Evolutionary conservation across 257 asterid species (phyloP), one percentile per base, ranked within the genome.

Genomic region (Ophiorrhiza pumila): DNA sequence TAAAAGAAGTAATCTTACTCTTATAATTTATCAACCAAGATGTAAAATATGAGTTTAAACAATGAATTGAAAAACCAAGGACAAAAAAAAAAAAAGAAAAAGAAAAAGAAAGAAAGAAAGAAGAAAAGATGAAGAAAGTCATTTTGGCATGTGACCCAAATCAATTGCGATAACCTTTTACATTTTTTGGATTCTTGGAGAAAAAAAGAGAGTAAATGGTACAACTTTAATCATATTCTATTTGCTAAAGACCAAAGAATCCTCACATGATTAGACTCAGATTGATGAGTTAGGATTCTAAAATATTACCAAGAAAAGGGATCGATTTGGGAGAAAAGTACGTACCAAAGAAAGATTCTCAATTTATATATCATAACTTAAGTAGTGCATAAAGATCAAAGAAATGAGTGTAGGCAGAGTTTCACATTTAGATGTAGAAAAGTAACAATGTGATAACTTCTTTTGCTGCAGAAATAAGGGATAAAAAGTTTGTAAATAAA

Each of bases 261-360:
- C 12, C 14, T 55, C 61, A 55, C 61, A 55, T 55, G 61, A 55
- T 55, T 55, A 55, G 61, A 23, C 23, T 55, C 61, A 55, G 34
- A 55, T 55, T 0, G 32, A 55, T 25, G 29, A 53, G 2, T 53
- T 53, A 23, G 10, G 61, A 15, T 23, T 55, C 17, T 55, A 55
- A 55, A 55, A 25, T 55, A 55, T 55, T 55, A 23, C 1, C 7
- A 50, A 17, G 23, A 32, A 17, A 49, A 20, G 42, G 34, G 23
- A 52, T 55, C 6, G 9, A 34, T 31, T 25, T 8, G 29, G 29
- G 22, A 68, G 32, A 61, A 52, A 35, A 22, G 32, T 34, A 34
- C 1, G 29, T 52, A n/a, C n/a, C n/a, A n/a, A 22, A 20, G 14
- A 68, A 68, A 68, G 73, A 68, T 68, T 68, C 73, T 47, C 73